Percentiles rank a stretch among this genome's conserved stretches.
Conservation (phyloP, 2,329 filamentous ascomycete species). For the Knufia fluminis region DNA sequence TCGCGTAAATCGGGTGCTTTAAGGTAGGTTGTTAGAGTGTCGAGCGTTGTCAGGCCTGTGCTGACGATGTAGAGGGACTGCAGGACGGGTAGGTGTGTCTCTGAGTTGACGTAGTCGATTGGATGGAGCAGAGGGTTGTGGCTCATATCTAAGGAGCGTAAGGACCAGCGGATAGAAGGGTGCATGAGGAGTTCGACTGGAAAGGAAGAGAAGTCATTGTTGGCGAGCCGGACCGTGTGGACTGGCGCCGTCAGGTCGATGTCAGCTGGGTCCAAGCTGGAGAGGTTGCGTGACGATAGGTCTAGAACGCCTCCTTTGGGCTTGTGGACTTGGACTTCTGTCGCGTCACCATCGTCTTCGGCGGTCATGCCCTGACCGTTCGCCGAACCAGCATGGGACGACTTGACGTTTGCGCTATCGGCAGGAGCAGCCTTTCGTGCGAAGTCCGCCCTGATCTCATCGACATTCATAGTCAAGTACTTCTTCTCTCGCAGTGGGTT, state of each 20-base stretch:
- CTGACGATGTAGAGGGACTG: slow-evolving; percentile 66
- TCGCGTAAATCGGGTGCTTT: slow-evolving; percentile 66
- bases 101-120: slow-evolving; percentile 55
- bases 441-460: slow-evolving; percentile 69
- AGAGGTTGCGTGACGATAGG: slow-evolving; percentile 44
- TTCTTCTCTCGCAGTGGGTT: slow-evolving; percentile 87
- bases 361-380: not conserved
- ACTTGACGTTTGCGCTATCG: slow-evolving; percentile 25
- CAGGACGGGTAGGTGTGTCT: slow-evolving; percentile 62
- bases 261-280: slow-evolving; percentile 47
- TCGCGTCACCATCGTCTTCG: not conserved
- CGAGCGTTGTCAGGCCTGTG: slow-evolving; percentile 64
- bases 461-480: slow-evolving; percentile 67
- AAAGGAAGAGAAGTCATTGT: slow-evolving; percentile 64
- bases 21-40: slow-evolving; percentile 56
- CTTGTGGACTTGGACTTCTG: slow-evolving; percentile 5
- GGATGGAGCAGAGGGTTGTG: slow-evolving; percentile 59
- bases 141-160: slow-evolving; percentile 64
- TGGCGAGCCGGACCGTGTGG: slow-evolving; percentile 50
- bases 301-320: slow-evolving; percentile 46
- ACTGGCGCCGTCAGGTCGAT: slow-evolving; percentile 40
- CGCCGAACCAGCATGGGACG: slow-evolving; percentile 22
- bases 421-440: slow-evolving; percentile 53
- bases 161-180: slow-evolving; percentile 51
- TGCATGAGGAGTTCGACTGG: slow-evolving; percentile 59